A percentile compares a stretch with the other conserved stretches of the same genome.
Evolutionary conservation across 2,329 filamentous ascomycete species (phyloP).

Genomic region (Furcasterigmium furcatum): DNA sequence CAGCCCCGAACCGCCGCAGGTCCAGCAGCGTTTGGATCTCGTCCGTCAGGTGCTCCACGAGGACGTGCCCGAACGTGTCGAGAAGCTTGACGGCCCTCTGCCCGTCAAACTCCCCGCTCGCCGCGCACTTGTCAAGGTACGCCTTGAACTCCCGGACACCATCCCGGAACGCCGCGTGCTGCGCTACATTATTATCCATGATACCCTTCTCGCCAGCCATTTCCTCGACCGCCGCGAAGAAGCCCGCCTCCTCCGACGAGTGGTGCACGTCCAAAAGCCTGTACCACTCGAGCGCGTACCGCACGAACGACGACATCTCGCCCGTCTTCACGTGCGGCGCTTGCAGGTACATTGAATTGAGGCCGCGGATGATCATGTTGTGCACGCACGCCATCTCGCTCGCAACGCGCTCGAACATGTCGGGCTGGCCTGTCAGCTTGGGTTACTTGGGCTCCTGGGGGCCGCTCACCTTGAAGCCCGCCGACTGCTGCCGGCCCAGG

Average conservation of each 20-base stretch:
- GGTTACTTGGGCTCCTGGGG: not conserved
- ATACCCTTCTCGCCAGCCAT: slow-evolving; percentile 27
- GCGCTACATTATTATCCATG: slow-evolving; percentile 37
- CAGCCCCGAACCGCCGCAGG: slow-evolving; percentile 17
- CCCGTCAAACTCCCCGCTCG: slow-evolving; percentile 20
- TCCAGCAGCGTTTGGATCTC: slow-evolving; percentile 25
- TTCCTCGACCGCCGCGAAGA: slow-evolving; percentile 34
- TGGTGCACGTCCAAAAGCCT: slow-evolving; percentile 33
- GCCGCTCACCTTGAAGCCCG: slow-evolving; percentile 1
- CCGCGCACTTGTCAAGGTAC: slow-evolving; percentile 18
- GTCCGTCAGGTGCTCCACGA: slow-evolving; percentile 25
- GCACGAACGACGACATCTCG: slow-evolving; percentile 27
- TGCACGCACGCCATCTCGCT: slow-evolving; percentile 27
- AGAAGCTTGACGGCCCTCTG: slow-evolving; percentile 19
- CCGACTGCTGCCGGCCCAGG: not conserved
- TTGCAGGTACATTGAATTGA: slow-evolving; percentile 35
- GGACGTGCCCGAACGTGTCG: slow-evolving; percentile 22
- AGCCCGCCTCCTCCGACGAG: slow-evolving; percentile 27
- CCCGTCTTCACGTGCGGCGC: slow-evolving; percentile 25
- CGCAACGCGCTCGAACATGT: slow-evolving; percentile 21
- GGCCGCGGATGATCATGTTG: slow-evolving; percentile 29
- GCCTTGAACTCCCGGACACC: slow-evolving; percentile 21
- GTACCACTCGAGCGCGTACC: slow-evolving; percentile 28
- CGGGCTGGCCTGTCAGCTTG: slow-evolving; percentile 13
- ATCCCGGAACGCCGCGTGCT: slow-evolving; percentile 34